These are phyloP conservation scores for Amaranthus palmeri DNA, from an alignment of 148 eudicot genomes.

Conservation along the genomic window DNA sequence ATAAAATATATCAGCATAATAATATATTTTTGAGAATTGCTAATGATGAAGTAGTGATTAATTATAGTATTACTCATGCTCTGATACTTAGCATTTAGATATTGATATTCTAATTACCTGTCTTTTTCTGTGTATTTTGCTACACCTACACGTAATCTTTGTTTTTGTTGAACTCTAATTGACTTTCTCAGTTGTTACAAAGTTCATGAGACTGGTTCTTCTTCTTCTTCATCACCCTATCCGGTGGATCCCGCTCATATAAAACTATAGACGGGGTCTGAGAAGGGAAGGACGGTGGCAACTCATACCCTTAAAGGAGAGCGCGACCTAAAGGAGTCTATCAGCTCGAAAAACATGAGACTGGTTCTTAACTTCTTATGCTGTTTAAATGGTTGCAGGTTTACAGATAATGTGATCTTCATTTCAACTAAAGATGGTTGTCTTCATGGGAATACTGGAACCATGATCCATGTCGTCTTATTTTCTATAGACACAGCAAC, in stretches of 20 bases:
- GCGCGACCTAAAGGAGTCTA: no score
- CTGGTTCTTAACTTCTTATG: not conserved
- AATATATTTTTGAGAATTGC: slow-evolving; percentile 6
- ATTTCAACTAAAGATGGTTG: not conserved
- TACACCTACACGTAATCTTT: not conserved
- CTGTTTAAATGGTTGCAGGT: not conserved
- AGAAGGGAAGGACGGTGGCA: no score
- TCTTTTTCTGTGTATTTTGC: slow-evolving; percentile 10
- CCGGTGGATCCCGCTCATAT: no score
- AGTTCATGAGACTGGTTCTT: not conserved
- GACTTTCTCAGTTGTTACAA: not conserved
- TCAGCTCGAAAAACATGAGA: no score
- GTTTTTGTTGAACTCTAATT: not conserved
- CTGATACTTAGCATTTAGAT: slow-evolving; percentile 6
- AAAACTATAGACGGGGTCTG: no score
- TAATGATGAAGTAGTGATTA: slow-evolving; percentile 20
- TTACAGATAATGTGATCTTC: not conserved
- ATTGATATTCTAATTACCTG: slow-evolving; percentile 9
- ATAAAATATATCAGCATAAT: slow-evolving; percentile 11
- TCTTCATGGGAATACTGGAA: not conserved
- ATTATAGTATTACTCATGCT: slow-evolving; percentile 3
- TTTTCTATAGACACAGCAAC: no score
- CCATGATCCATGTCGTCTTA: not conserved
- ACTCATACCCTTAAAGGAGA: no score
- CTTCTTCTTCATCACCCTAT: no score